These are phyloP conservation scores for Pulveroboletus frians DNA, from an alignment of 768 basidiomycete genomes.

Conservation along the genomic window DNA sequence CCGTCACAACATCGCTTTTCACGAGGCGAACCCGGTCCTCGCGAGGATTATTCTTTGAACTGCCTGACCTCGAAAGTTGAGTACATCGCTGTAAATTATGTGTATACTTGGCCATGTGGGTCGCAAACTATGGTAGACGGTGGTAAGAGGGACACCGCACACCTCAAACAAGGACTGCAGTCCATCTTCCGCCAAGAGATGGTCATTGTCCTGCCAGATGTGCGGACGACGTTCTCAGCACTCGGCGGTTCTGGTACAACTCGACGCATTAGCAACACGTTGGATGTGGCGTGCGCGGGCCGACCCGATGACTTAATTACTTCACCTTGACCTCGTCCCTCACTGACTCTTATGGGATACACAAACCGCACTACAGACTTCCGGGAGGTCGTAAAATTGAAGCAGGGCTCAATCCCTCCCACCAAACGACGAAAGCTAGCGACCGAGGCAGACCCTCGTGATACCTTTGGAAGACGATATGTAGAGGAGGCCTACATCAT, in stretches of 20 bases:
- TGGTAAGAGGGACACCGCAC: conserved; percentile 45
- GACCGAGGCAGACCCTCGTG: conserved; percentile 34
- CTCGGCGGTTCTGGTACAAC: conserved; percentile 21
- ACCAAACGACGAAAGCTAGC: conserved; percentile 47
- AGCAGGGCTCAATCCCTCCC: conserved; percentile 38
- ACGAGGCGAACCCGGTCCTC: conserved; percentile 4
- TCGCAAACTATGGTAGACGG: conserved; percentile 59
- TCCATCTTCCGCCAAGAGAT: conserved; percentile 33
- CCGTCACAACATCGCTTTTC: conserved; percentile 25
- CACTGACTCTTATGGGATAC: conserved; percentile 43
- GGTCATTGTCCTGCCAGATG: conserved; percentile 8
- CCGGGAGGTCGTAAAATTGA: conserved; percentile 44
- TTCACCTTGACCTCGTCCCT: neutral
- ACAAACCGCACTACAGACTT: conserved; percentile 62
- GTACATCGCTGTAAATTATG: conserved; percentile 12
- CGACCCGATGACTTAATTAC: conserved; percentile 3
- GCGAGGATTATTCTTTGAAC: conserved; percentile 20
- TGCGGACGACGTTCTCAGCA: conserved; percentile 18
- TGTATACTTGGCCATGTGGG: conserved; percentile 22
- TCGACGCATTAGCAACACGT: neutral
- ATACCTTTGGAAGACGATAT: conserved; percentile 58
- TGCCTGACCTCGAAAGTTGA: neutral
- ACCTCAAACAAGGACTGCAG: conserved; percentile 72
- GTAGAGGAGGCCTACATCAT: conserved; percentile 72
- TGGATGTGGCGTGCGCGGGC: neutral